Evolutionary conservation across 345 rosid genomes (phyloP), one percentile per base, ranked within the genome.

Genomic region (Limnanthes douglasii): DNA sequence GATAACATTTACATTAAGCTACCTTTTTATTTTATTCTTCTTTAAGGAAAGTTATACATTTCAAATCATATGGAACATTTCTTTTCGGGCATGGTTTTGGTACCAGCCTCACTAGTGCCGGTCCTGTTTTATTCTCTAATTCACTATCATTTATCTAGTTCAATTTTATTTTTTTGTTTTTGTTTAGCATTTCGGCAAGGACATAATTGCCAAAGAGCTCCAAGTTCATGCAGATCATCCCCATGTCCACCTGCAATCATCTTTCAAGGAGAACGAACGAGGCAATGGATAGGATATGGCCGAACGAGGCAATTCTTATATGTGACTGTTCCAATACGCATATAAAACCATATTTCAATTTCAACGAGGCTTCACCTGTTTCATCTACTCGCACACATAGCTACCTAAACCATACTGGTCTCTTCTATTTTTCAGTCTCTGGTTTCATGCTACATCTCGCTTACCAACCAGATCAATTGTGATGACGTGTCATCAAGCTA

Each of bases 191-290:
- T 84, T 84, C 60, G 96, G 98, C 3, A 77, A 80, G 48, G 98
- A 84, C 78, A 75, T 90, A 29, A 75, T 90, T 21, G 86, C 93
- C 5, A 80, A 75, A 62, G 98, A 90, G 53, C 85, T 90, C 22
- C 66, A 58, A 16, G 74, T 80, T 37, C 70, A 62, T 4, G 74
- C 84, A 62, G 73, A 50, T 14, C 96, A 88, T 30, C 92, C 77
- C 0, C 73, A 90, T 58, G 98, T 69, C 54, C 78, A 58, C 16
- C 64, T 77, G 59, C 98, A 80, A 57, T 84, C 98, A 26, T 29
- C 77, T 8, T 82, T 74, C 62, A 80, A 63, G 55, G 98, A 90
- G 73, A 77, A 84, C 38, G 80, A 70, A 62, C 31, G 50, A 15
- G 56, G 94, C 88, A 52, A 72, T 90, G 96, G 65, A 60, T 35